These are phyloP conservation scores for Castanea crenata DNA, from an alignment of 306 rosid genomes.

Conservation along the genomic window DNA sequence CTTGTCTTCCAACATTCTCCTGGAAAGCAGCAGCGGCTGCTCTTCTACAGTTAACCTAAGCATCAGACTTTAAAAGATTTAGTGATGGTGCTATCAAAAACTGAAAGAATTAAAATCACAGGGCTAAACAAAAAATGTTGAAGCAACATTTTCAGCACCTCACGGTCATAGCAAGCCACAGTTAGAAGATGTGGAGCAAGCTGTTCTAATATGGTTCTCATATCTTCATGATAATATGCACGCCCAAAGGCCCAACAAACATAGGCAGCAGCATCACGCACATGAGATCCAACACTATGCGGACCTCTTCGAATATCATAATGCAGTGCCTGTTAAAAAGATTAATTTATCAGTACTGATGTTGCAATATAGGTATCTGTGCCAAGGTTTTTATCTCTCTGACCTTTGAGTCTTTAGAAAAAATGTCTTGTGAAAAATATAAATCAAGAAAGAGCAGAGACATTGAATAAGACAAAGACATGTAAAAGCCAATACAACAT, in stretches of 20 bases:
- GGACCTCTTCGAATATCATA: constrained; percentile 99
- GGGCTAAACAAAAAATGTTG: constrained; percentile 14
- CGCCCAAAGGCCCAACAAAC: constrained; percentile 99
- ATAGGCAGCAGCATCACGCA: constrained; percentile 96
- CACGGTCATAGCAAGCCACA: constrained; percentile 96
- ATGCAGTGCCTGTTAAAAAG: constrained; percentile 72
- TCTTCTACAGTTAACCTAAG: constrained; percentile 97
- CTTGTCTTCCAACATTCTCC: constrained; percentile 99
- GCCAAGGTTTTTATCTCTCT: constrained; percentile 8
- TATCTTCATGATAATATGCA: constrained; percentile 81
- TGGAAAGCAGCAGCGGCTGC: constrained; percentile 99
- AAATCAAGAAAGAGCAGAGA: background rate
- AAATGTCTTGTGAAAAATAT: background rate
- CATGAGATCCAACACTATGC: constrained; percentile 97
- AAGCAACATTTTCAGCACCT: constrained; percentile 49
- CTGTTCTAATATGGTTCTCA: constrained; percentile 71
- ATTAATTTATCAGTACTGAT: constrained; percentile 29
- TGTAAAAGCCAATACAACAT: background rate
- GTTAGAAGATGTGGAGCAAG: constrained; percentile 88
- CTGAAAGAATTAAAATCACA: constrained; percentile 8
- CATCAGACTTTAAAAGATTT: constrained; percentile 27
- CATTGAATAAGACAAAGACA: background rate
- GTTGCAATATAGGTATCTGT: constrained; percentile 9
- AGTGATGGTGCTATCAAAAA: constrained; percentile 14
- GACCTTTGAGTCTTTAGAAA: background rate